Conservation (phyloP, 352 stramenopile genomes). For the Salisapilia sapeloensis region DNA sequence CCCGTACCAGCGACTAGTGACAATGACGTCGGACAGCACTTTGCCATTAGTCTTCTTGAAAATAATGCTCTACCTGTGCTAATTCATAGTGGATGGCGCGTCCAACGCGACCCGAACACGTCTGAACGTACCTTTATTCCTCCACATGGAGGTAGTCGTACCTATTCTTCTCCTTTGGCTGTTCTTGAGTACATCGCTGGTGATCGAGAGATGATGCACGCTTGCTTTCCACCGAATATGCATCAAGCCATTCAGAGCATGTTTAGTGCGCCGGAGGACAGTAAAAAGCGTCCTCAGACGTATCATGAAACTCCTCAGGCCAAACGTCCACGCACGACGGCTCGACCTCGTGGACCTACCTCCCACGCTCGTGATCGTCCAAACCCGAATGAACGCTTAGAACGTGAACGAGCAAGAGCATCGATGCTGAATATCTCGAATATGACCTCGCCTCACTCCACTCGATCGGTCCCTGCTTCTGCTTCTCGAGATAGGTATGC, state of each 20-base stretch:
- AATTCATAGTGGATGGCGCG: conserved; percentile 42
- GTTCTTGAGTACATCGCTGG: conserved; percentile 64
- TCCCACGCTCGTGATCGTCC: too few relatives aligned
- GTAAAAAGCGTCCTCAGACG: too few relatives aligned
- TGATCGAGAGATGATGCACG: conserved; percentile 30
- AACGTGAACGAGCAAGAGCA: too few relatives aligned
- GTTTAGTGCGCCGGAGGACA: conserved; percentile 15
- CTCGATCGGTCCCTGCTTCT: too few relatives aligned
- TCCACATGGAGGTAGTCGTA: conserved; percentile 7
- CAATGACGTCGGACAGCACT: conserved; percentile 17
- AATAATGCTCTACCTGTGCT: conserved; percentile 55
- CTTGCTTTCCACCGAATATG: conserved; percentile 58
- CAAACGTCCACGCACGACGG: too few relatives aligned
- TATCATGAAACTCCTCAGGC: too few relatives aligned
- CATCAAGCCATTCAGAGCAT: conserved; percentile 55
- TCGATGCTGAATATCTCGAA: too few relatives aligned
- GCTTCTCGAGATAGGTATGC: too few relatives aligned
- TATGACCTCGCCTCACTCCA: too few relatives aligned
- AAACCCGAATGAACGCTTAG: too few relatives aligned
- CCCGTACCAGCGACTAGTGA: not conserved
- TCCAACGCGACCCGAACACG: conserved; percentile 16
- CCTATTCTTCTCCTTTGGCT: conserved; percentile 42
- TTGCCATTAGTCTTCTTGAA: conserved; percentile 62
- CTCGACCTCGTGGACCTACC: too few relatives aligned
- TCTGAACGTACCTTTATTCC: conserved; percentile 23